Evolutionary conservation across 2,329 filamentous ascomycete species (phyloP), one percentile per base, ranked within the genome.

Genomic region (Microdochium trichocladiopsis): DNA sequence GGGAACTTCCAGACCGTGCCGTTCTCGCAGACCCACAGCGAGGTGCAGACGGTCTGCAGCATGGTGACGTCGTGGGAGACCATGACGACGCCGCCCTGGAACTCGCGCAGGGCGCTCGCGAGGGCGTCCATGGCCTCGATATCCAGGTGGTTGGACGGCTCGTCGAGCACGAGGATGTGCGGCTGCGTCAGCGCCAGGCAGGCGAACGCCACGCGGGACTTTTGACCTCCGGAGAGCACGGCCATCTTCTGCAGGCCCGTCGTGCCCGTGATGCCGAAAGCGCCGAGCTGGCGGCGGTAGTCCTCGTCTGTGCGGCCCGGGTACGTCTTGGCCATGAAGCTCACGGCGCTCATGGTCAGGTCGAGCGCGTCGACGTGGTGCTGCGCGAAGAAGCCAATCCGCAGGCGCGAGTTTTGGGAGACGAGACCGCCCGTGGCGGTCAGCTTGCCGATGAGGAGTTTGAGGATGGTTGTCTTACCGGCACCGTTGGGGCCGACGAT

Each of bases 401-500:
- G 86, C 49, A 99, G 79, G 52, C 94, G 85, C 31, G 94, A 86
- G 69, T 99, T 86, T 62, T 91, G 86, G 6, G 90, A 91, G 58
- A 99, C 95, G 53, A 95, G 66, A 59, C 94, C 94, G 51, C 82
- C 78, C 0, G 85, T 83, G 3, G 94, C 83, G 53, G 83, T 71
- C 23, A 99, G 80, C 62, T 90, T 89, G 57, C 90, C 90, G 58
- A 94, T 96, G 55, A 99, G 85, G n/a, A 99, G 83, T 72, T 96
- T 97, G 60, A 99, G 77, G n/a, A 96, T 88, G 0, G 94, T 99
- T 2, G 94, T 99, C 73, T 99, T 99, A 79, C 94, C 94, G 47
- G 94, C 94, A 71, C 94, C 94, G 78, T 99, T 99, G 64, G 94
- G 94, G 16, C 94, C 94, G n/a, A 99, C 93, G 65, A 99, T 99